Evolutionary conservation across 2,329 filamentous ascomycete species (phyloP).

Genomic region (Celoporthe dispersa): DNA sequence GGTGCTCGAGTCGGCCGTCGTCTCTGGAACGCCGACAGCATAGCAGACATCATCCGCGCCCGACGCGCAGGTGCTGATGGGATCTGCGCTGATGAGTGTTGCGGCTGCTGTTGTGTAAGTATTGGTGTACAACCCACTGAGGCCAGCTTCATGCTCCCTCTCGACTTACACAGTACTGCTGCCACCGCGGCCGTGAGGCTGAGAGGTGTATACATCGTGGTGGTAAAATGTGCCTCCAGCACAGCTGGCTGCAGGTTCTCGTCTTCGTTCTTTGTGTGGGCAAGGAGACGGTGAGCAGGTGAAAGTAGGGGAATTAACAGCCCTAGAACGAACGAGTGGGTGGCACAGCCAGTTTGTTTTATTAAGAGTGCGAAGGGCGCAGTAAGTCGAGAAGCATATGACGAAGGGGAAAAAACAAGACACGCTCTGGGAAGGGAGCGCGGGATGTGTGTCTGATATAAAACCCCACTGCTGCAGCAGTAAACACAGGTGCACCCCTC

Average conservation of each 20-base stretch:
- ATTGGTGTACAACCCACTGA: not conserved
- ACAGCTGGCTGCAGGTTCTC: not conserved
- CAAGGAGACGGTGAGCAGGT: not conserved
- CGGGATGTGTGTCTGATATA: conserved; percentile 9
- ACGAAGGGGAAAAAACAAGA: not conserved
- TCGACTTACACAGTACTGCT: conserved; percentile 26
- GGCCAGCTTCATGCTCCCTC: not conserved
- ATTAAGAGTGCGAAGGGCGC: not conserved
- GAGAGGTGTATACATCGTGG: conserved; percentile 16
- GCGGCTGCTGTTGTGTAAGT: conserved; percentile 29
- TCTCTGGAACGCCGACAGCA: conserved; percentile 57
- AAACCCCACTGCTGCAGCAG: not conserved
- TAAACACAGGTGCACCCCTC: not conserved
- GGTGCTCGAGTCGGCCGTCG: conserved; percentile 50
- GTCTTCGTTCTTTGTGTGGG: not conserved
- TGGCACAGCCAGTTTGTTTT: not conserved
- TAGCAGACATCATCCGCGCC: conserved; percentile 52
- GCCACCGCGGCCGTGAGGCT: conserved; percentile 18
- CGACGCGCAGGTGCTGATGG: conserved; percentile 47
- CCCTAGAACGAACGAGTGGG: not conserved
- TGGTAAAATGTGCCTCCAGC: not conserved
- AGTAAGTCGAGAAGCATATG: not conserved
- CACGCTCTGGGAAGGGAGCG: not conserved
- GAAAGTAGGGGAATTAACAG: not conserved
- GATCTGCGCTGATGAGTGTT: conserved; percentile 37